phyloP scores from a whole-genome alignment of 2,329 filamentous ascomycete genomes.

The Nothophoma quercina region DNA sequence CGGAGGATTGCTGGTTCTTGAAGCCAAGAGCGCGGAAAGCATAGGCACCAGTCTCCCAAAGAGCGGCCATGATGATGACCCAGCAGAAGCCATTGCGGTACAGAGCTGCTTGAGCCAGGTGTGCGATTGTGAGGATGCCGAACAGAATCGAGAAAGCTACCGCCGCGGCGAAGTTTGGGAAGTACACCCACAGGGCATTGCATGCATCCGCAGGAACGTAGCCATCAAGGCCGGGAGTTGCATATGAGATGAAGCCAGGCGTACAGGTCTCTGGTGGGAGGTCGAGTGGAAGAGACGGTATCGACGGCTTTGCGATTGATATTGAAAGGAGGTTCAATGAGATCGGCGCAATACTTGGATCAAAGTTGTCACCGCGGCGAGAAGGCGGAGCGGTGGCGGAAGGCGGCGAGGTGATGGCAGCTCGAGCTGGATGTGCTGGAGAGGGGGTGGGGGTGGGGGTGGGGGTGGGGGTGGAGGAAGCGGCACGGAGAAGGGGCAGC shows the following conservation, averaged over 20 bases:
- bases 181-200: slow-evolving; percentile 31
- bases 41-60: slow-evolving; percentile 54
- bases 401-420: slow-evolving; percentile 9
- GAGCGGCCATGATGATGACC: slow-evolving; percentile 54
- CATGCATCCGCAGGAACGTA: slow-evolving; percentile 28
- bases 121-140: slow-evolving; percentile 27
- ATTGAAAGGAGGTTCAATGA: slow-evolving; percentile 20
- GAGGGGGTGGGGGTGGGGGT: slow-evolving; percentile 14
- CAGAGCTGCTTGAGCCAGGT: slow-evolving; percentile 25
- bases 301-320: slow-evolving; percentile 18
- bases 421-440: slow-evolving; percentile 12
- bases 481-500: slow-evolving; percentile 16
- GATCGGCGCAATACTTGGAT: slow-evolving; percentile 19
- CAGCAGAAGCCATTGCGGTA: slow-evolving; percentile 48
- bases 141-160: slow-evolving; percentile 30
- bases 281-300: slow-evolving; percentile 11
- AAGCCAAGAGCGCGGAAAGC: slow-evolving; percentile 52
- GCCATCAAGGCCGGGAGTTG: slow-evolving; percentile 29
- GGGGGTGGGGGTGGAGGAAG: slow-evolving; percentile 18
- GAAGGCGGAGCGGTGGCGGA: slow-evolving; percentile 9
- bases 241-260: slow-evolving; percentile 23
- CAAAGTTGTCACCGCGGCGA: slow-evolving; percentile 21
- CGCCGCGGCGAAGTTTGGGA: slow-evolving; percentile 31
- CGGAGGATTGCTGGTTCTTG: slow-evolving; percentile 47
- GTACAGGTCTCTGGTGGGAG: slow-evolving; percentile 25